Evolutionary conservation across 2,329 filamentous ascomycete species (phyloP).

Genomic region (Diaporthe nobilis): DNA sequence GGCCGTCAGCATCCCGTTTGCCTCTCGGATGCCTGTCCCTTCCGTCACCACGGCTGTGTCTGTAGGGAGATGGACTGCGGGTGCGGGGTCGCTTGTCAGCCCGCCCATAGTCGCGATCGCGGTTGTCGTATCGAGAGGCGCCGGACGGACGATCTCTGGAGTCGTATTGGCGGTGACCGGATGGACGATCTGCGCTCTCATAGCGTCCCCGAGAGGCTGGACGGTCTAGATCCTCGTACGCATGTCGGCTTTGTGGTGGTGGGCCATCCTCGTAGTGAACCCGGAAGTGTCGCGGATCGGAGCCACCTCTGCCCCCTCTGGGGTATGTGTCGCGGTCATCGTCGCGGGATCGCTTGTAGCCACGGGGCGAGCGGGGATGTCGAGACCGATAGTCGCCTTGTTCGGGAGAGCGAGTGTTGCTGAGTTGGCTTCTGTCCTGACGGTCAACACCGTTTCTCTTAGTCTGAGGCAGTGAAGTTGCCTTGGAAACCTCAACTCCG

Average conservation of each 20-base stretch:
- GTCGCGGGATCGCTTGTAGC: slow-evolving; percentile 76
- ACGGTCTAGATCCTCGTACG: slow-evolving; percentile 64
- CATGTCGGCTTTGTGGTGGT: slow-evolving; percentile 61
- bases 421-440: slow-evolving; percentile 83
- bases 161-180: slow-evolving; percentile 42
- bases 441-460: slow-evolving; percentile 92
- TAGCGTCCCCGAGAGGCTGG: slow-evolving; percentile 54
- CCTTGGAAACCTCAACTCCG: slow-evolving; percentile 77
- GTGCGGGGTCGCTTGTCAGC: slow-evolving; percentile 50
- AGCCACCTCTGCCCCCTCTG: slow-evolving; percentile 56
- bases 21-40: slow-evolving; percentile 49
- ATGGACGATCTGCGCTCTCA: slow-evolving; percentile 70
- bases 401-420: slow-evolving; percentile 71
- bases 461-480: slow-evolving; percentile 85
- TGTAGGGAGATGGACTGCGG: slow-evolving; percentile 48
- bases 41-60: slow-evolving; percentile 44
- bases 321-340: slow-evolving; percentile 71
- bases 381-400: slow-evolving; percentile 60
- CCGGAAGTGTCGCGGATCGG: slow-evolving; percentile 73
- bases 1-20: slow-evolving; percentile 45
- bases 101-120: slow-evolving; percentile 55
- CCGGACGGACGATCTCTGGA: slow-evolving; percentile 41
- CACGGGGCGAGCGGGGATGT: slow-evolving; percentile 72
- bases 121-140: slow-evolving; percentile 64
- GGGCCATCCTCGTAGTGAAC: slow-evolving; percentile 73